Evolutionary conservation across 2,329 filamentous ascomycete species (phyloP).

Genomic region (Paradendryphiella salina): DNA sequence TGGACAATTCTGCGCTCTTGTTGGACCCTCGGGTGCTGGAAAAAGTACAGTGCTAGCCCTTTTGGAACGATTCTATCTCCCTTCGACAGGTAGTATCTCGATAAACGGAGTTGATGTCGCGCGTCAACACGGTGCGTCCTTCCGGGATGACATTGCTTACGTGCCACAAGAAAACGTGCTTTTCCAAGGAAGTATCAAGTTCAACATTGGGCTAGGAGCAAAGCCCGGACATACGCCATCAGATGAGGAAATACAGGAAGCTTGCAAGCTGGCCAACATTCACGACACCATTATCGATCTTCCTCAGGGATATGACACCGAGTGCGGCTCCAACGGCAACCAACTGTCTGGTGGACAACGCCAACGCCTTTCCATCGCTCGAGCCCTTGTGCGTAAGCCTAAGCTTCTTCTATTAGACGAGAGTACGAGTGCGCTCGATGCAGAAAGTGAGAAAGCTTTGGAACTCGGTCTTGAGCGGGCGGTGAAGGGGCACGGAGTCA

Average conservation of each 20-base stretch:
- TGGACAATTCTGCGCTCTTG: slow-evolving; percentile 65
- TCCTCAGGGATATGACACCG: slow-evolving; percentile 67
- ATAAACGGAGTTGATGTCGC: slow-evolving; percentile 58
- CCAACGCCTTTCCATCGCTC: slow-evolving; percentile 50
- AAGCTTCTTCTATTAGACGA: slow-evolving; percentile 50
- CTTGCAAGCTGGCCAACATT: slow-evolving; percentile 69
- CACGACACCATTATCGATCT: slow-evolving; percentile 67
- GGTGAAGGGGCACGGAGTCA: slow-evolving; percentile 42
- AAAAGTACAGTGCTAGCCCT: slow-evolving; percentile 66
- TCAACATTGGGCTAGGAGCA: slow-evolving; percentile 54
- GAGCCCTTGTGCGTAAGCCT: slow-evolving; percentile 50
- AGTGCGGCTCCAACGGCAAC: slow-evolving; percentile 48
- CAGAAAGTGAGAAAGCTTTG: slow-evolving; percentile 48
- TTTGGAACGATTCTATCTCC: slow-evolving; percentile 59
- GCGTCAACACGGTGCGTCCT: slow-evolving; percentile 43
- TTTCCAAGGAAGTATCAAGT: slow-evolving; percentile 54
- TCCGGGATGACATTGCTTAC: slow-evolving; percentile 52
- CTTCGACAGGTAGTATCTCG: slow-evolving; percentile 54
- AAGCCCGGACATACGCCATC: slow-evolving; percentile 59
- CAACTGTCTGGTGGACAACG: slow-evolving; percentile 51
- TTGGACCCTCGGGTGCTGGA: slow-evolving; percentile 67
- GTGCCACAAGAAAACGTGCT: slow-evolving; percentile 55
- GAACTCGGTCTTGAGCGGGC: slow-evolving; percentile 48
- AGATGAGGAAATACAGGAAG: slow-evolving; percentile 65
- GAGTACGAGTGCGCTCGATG: slow-evolving; percentile 50